Base-by-base conservation (phyloP, 2,329 filamentous ascomycete species). In the Aspergillus jensenii region DNA sequence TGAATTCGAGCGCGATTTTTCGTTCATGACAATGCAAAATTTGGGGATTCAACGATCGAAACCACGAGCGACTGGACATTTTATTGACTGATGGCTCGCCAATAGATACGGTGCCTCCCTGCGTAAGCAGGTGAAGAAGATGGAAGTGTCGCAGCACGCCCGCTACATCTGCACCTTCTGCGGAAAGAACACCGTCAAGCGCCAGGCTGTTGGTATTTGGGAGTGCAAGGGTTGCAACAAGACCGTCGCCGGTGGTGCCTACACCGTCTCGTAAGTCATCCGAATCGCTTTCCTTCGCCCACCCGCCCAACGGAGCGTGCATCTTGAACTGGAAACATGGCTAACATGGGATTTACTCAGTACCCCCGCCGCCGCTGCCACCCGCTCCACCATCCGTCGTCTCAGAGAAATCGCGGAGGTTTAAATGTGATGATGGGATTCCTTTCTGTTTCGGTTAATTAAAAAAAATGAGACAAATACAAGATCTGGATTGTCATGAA, bases 111-210 rank as follows among this genome's bases (percentile, higher is more conserved):
- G 93, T 93, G 93, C 95, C 79, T 98, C 95, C 76, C 91, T 98
- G 82, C 91, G 93, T 84, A 98, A 98, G 88, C 93, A 92, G 81
- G 89, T 95, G 78, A 98, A 98, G 91, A 97, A 97, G 90, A 96
- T 97, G 90, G 95, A 98, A 89, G 90, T 98, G 81, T 90, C 91
- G 75, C 95, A 98, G 83, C 95, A 99, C 86, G 91, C 92, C 84
- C 90, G 90, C 80, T 98, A 97, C 81, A 88, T 88, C 78, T 98
- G 93, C 88, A 93, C 93, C 69, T 99, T 98, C 90, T 96, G 92
- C 87, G 93, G 93, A 78, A 98, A 98, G 89, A 89, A 87, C 79
- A 90, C 89, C 73, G 92, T 96, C 77, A 92, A 92, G 85, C 89
- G 93, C 76, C 85, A 91, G 77, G 88, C 91, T 65, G 90, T 93